A percentile compares a stretch with the other conserved stretches of the same genome.
Conservation (phyloP, 2,329 filamentous ascomycete species). For the Stachybotrys chlorohalonatus region DNA sequence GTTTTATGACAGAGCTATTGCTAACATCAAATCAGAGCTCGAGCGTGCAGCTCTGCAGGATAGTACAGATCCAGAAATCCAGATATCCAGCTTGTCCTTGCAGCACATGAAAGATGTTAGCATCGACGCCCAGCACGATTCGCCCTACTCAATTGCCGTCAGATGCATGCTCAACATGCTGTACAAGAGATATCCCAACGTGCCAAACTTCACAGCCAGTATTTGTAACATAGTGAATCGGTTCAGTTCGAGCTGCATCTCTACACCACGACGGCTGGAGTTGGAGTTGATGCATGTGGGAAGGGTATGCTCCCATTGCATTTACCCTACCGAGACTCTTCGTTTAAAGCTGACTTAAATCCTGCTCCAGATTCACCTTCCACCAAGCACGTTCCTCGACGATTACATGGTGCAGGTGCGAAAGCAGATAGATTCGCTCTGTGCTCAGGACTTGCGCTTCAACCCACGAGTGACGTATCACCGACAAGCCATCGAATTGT, state of each 20-base stretch:
- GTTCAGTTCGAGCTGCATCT: conserved; percentile 24
- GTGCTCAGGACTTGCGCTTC: conserved; percentile 13
- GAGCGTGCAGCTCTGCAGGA: conserved; percentile 32
- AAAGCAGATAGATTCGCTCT: conserved; percentile 33
- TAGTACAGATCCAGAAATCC: conserved; percentile 17
- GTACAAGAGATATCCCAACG: conserved; percentile 21
- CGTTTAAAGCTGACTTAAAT: conserved; percentile 6
- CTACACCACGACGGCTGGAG: conserved; percentile 37
- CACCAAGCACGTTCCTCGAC: conserved; percentile 27
- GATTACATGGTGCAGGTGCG: conserved; percentile 31
- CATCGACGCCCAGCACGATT: conserved; percentile 13
- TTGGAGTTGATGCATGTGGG: conserved; percentile 41
- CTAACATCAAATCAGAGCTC: conserved; percentile 27
- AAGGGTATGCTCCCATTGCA: conserved; percentile 28
- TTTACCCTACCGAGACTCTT: not conserved
- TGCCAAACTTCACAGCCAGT: conserved; percentile 18
- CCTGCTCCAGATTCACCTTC: conserved; percentile 24
- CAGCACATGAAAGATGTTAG: conserved; percentile 28
- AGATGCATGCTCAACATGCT: conserved; percentile 26
- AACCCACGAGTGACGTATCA: conserved; percentile 32
- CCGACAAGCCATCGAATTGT: conserved; percentile 26
- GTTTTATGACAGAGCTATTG: conserved; percentile 1
- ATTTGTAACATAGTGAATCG: conserved; percentile 26
- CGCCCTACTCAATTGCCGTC: conserved; percentile 25
- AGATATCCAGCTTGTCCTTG: conserved; percentile 31